These are phyloP conservation scores for Trichoderma brevicompactum DNA, from an alignment of 2,329 filamentous ascomycete species.

Conservation along the genomic window DNA sequence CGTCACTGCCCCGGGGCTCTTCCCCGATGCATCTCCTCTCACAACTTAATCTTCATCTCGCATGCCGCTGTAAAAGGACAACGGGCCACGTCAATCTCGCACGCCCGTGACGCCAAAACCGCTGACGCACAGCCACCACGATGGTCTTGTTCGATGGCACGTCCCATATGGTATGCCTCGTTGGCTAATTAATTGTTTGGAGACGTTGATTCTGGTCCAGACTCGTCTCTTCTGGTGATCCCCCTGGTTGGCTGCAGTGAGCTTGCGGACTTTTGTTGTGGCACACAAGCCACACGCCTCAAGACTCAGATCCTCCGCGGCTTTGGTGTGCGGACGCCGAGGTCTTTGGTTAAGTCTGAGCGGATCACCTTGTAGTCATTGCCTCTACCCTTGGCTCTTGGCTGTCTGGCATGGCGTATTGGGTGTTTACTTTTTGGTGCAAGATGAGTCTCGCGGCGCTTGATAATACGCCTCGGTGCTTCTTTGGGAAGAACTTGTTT, in stretches of 20 bases:
- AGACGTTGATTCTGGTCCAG: not conserved
- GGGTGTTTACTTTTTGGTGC: no score
- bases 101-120: not conserved
- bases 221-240: no score
- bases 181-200: not conserved
- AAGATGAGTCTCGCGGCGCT: no score
- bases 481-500: not conserved
- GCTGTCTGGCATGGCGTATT: no score
- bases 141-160: not conserved
- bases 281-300: conserved; percentile 14
- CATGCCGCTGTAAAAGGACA: not conserved
- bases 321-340: not conserved
- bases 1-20: not conserved
- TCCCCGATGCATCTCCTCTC: not conserved
- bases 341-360: not conserved
- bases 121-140: conserved; percentile 15
- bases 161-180: not conserved
- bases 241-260: conserved; percentile 1
- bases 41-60: conserved; percentile 3
- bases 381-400: not conserved
- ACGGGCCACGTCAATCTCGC: not conserved
- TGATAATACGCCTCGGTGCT: not conserved
- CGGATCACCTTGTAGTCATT: not conserved
- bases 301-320: conserved; percentile 18
- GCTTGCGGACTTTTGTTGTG: conserved; percentile 23